Evolutionary conservation across 1,284 basidiomycete genomes (phyloP).

Genomic region (Ceratorhiza oryzae-sativae): DNA sequence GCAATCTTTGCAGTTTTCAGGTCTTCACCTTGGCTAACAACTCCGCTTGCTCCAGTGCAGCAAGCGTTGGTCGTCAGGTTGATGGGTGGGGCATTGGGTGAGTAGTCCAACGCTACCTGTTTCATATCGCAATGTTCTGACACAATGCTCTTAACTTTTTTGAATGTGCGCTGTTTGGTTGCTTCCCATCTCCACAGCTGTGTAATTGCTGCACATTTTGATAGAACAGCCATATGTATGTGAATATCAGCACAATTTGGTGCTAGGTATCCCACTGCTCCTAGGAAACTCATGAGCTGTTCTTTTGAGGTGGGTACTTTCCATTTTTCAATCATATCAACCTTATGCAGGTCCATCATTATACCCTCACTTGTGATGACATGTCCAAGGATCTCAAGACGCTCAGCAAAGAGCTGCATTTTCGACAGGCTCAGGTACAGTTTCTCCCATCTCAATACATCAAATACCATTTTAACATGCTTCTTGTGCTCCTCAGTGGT

Average conservation of each 20-base stretch:
- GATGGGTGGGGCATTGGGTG: slow-evolving; percentile 23
- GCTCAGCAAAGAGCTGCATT: too few species aligned
- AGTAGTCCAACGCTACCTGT: slow-evolving; percentile 47
- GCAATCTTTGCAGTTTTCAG: too few species aligned
- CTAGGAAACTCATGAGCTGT: slow-evolving; percentile 55
- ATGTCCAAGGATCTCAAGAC: slow-evolving; percentile 50
- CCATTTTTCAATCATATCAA: too few species aligned
- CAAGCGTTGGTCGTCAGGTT: slow-evolving; percentile 46
- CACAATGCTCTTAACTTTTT: slow-evolving; percentile 50
- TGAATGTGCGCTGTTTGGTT: slow-evolving; percentile 51
- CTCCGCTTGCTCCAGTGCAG: slow-evolving; percentile 51
- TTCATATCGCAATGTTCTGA: slow-evolving; percentile 43
- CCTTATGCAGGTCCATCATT: too few species aligned
- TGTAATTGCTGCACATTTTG: slow-evolving; percentile 46
- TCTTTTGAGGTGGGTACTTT: slow-evolving; percentile 48
- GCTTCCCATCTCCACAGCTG: slow-evolving; percentile 46
- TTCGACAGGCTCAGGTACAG: too few species aligned
- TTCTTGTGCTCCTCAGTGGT: slow-evolving; percentile 44
- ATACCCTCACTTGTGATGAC: slow-evolving; percentile 50
- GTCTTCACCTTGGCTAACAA: slow-evolving; percentile 54
- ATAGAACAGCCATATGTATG: slow-evolving; percentile 45
- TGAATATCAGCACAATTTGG: slow-evolving; percentile 47
- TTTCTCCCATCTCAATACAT: too few species aligned
- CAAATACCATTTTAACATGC: too few species aligned
- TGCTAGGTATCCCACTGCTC: slow-evolving; percentile 53